Conservation (phyloP, 805 yeast genomes). For the Helenozyma rhizophorensis region DNA sequence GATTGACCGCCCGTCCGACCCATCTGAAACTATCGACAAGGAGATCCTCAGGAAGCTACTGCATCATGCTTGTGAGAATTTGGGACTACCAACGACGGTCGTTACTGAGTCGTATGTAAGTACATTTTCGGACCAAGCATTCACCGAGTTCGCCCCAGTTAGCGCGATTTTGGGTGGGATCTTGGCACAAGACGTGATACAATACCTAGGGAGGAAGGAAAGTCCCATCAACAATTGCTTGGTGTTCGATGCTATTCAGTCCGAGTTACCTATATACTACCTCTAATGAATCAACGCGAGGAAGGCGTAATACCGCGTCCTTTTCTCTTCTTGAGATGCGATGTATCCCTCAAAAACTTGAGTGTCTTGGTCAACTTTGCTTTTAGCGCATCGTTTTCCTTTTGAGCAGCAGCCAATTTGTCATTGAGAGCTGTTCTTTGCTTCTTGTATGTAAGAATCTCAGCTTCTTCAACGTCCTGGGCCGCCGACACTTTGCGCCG, state of each 20-base stretch:
- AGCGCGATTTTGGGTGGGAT: conserved; percentile 89
- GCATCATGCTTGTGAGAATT: conserved; percentile 26
- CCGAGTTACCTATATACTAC: conserved; percentile 72
- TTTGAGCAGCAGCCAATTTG: conserved; percentile 21
- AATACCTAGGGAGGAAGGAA: conserved; percentile 69
- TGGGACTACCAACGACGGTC: conserved; percentile 40
- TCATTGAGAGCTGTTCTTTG: conserved; percentile 15
- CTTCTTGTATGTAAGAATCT: conserved; percentile 15
- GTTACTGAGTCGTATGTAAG: conserved; percentile 40
- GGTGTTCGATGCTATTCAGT: conserved; percentile 65
- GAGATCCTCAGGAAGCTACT: conserved; percentile 22
- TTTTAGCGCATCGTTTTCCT: conserved; percentile 20
- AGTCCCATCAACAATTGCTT: conserved; percentile 79
- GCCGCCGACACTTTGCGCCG: conserved; percentile 18
- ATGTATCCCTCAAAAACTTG: conserved; percentile 33
- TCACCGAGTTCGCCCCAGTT: conserved; percentile 72
- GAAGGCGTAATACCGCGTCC: conserved; percentile 34
- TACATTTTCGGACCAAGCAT: conserved; percentile 44
- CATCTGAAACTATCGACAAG: conserved; percentile 21
- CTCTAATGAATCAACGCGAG: conserved; percentile 7
- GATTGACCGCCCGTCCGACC: conserved; percentile 19
- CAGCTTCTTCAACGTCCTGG: conserved; percentile 19
- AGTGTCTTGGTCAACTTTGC: conserved; percentile 29
- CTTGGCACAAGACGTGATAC: conserved; percentile 85
- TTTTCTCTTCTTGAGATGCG: conserved; percentile 39